phyloP scores from a whole-genome alignment of 2,329 filamentous ascomycete genomes.

The Ophiostoma angusticollis region DNA sequence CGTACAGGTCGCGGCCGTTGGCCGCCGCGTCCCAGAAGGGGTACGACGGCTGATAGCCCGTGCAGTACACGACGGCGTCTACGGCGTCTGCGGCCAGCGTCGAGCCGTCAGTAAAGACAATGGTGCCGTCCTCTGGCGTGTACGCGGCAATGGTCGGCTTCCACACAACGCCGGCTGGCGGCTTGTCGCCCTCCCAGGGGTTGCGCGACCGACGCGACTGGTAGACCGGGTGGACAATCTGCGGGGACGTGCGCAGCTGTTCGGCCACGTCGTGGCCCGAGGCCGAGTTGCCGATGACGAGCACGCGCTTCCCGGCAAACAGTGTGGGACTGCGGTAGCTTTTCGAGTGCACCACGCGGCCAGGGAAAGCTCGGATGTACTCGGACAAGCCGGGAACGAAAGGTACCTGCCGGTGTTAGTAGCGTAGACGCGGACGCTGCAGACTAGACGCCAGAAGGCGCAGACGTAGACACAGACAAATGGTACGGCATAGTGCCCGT shows the following conservation, averaged over 20 bases:
- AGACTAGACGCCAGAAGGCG: no score
- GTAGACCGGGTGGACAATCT: slow-evolving; percentile 35
- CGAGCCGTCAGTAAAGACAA: slow-evolving; percentile 41
- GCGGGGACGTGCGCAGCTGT: slow-evolving; percentile 45
- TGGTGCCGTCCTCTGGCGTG: slow-evolving; percentile 25
- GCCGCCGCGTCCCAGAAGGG: slow-evolving; percentile 51
- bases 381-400: slow-evolving; percentile 33
- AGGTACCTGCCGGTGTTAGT: slow-evolving; percentile 25
- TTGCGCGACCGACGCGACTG: slow-evolving; percentile 43
- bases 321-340: slow-evolving; percentile 55
- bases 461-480: no score
- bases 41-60: slow-evolving; percentile 75
- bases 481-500: slow-evolving; percentile 47
- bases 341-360: slow-evolving; percentile 58
- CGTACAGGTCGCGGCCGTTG: slow-evolving; percentile 35
- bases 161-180: slow-evolving; percentile 47
- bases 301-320: slow-evolving; percentile 57
- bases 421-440: no score
- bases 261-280: slow-evolving; percentile 72
- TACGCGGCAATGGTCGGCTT: slow-evolving; percentile 41
- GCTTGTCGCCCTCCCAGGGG: slow-evolving; percentile 38
- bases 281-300: slow-evolving; percentile 74
- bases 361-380: slow-evolving; percentile 32
- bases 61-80: slow-evolving; percentile 73
- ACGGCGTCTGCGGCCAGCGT: slow-evolving; percentile 43